These are phyloP conservation scores for Epipyxis sp. DNA, from an alignment of 108 stramenopile genomes.

Conservation along the genomic window DNA sequence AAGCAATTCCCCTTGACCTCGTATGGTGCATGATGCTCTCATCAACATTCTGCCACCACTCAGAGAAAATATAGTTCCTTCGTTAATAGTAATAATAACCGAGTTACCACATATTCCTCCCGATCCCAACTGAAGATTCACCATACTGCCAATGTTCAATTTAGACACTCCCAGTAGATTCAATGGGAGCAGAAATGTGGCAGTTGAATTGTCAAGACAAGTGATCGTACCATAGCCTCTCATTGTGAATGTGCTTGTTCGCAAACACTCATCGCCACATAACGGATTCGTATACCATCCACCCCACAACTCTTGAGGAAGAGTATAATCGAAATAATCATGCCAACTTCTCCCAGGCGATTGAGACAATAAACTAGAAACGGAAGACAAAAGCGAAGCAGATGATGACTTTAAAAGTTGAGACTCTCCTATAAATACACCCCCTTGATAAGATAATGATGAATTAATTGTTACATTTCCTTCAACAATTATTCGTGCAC, in stretches of 20 bases:
- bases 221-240: background rate
- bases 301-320: background rate
- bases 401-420: background rate
- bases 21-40: conserved; percentile 25
- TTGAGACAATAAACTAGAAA: background rate
- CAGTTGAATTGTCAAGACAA: background rate
- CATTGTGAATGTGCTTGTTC: background rate
- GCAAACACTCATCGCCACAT: background rate
- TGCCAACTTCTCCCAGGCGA: background rate
- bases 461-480: background rate
- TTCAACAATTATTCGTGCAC: background rate
- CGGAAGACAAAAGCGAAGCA: background rate
- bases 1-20: conserved; percentile 3
- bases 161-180: background rate
- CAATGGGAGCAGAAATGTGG: background rate
- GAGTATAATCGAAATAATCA: background rate
- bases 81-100: background rate
- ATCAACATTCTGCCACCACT: conserved; percentile 13
- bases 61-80: background rate
- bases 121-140: background rate
- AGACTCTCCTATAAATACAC: conserved; percentile 5
- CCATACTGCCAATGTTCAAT: background rate
- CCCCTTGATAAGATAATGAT: background rate
- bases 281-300: conserved; percentile 29
- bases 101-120: conserved; percentile 18